phyloP scores from a whole-genome alignment of 306 rosid species.

The Vachellia collinsii region DNA sequence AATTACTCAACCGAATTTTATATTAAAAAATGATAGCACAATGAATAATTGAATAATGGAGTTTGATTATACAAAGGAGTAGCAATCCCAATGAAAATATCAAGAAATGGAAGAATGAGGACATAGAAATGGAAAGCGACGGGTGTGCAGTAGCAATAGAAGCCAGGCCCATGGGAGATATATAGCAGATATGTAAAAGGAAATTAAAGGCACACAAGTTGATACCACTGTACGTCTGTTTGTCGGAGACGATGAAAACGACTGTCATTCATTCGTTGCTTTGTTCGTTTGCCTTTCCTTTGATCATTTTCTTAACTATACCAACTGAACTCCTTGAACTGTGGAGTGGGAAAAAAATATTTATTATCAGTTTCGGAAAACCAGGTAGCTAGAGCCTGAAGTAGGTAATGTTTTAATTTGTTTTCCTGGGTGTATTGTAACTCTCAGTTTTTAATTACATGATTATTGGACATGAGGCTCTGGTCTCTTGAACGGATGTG shows the following conservation, averaged over 20 bases:
- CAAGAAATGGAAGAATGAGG: background rate
- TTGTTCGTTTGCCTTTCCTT: too few relatives aligned
- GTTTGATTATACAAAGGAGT: background rate
- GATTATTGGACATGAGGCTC: background rate
- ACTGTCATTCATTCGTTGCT: background rate
- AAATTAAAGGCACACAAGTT: background rate
- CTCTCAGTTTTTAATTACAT: background rate
- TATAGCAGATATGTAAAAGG: too few relatives aligned
- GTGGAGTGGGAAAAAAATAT: background rate
- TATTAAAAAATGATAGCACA: too few relatives aligned
- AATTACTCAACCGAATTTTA: too few relatives aligned
- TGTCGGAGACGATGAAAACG: conserved; percentile 26
- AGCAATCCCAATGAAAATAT: background rate
- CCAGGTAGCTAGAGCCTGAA: background rate
- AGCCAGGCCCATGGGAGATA: background rate
- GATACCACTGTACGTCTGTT: background rate
- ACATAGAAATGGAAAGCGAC: background rate
- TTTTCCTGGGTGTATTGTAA: background rate
- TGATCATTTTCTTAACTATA: too few relatives aligned
- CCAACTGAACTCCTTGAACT: background rate
- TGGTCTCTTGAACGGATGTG: background rate
- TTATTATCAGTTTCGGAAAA: background rate
- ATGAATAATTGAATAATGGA: background rate
- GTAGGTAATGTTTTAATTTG: too few relatives aligned
- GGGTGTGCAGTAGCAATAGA: background rate